These are phyloP conservation scores for Borovskyia barvae DNA, from an alignment of 208 protist genomes.

Conservation along the genomic window DNA sequence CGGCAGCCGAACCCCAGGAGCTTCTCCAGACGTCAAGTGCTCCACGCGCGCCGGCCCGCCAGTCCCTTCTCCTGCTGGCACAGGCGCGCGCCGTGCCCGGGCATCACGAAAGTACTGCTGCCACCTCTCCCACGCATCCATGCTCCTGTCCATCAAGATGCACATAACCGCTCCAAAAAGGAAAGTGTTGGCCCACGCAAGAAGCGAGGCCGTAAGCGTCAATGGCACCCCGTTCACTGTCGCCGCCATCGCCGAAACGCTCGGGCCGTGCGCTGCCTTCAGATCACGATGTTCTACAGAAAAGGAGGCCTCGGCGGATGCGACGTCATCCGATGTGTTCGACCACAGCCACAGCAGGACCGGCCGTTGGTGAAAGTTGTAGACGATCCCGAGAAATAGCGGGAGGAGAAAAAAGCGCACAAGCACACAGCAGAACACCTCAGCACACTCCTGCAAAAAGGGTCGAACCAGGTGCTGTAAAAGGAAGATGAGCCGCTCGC, in stretches of 20 bases:
- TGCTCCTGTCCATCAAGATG: conserved; percentile 8
- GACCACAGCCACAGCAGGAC: conserved; percentile 17
- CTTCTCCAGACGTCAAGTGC: too few relatives aligned
- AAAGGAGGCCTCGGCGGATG: too few relatives aligned
- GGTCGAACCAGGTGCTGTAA: conserved; percentile 10
- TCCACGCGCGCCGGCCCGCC: too few relatives aligned
- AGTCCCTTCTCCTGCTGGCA: not conserved
- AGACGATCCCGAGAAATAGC: conserved; percentile 22
- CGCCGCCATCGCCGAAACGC: not conserved
- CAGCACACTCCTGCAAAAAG: conserved; percentile 7
- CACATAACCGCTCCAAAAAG: conserved; percentile 22
- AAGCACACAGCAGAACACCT: conserved; percentile 5
- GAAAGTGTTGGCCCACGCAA: conserved; percentile 12
- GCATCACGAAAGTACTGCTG: conserved; percentile 13
- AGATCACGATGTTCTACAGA: too few relatives aligned
- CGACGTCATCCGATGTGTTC: too few relatives aligned
- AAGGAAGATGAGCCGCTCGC: conserved; percentile 13
- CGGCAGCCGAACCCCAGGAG: too few relatives aligned
- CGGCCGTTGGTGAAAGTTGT: conserved; percentile 10
- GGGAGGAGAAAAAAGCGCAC: conserved; percentile 31
- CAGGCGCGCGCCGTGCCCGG: conserved; percentile 2
- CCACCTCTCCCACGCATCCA: conserved; percentile 17
- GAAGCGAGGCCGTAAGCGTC: conserved; percentile 3
- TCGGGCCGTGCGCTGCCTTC: too few relatives aligned
- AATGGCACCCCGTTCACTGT: not conserved